Conservation (phyloP, 495 filamentous ascomycete genomes). For the Penicillium goetzii region DNA sequence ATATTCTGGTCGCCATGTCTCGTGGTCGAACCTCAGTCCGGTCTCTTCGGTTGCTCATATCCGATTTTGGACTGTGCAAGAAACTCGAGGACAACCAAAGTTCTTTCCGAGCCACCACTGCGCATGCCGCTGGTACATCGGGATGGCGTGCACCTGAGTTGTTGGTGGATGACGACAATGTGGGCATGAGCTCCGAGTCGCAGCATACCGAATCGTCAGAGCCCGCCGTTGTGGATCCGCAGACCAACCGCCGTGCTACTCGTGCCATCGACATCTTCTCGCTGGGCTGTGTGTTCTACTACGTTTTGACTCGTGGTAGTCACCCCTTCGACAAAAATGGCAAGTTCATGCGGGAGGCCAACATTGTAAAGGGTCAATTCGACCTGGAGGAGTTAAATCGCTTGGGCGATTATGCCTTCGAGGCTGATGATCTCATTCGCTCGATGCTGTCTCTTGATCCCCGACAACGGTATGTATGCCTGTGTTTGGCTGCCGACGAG, state of each 20-base stretch:
- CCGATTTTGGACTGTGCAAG: slow-evolving; percentile 97
- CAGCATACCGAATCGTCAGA: slow-evolving; percentile 59
- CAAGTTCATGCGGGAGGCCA: slow-evolving; percentile 92
- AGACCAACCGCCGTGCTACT: slow-evolving; percentile 80
- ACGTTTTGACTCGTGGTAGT: slow-evolving; percentile 85
- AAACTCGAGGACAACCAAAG: slow-evolving; percentile 95
- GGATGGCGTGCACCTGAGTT: slow-evolving; percentile 97
- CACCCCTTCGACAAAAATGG: slow-evolving; percentile 95
- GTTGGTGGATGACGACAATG: slow-evolving; percentile 73
- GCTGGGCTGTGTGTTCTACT: slow-evolving; percentile 93
- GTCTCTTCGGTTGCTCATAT: slow-evolving; percentile 78
- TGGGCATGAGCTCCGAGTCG: slow-evolving; percentile 37
- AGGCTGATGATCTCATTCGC: slow-evolving; percentile 81
- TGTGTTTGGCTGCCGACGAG: background rate
- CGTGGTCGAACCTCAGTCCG: slow-evolving; percentile 40
- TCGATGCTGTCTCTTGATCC: slow-evolving; percentile 81
- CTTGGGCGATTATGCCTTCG: slow-evolving; percentile 79
- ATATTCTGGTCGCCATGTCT: slow-evolving; percentile 77
- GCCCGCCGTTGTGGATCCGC: slow-evolving; percentile 61
- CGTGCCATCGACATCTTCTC: slow-evolving; percentile 97
- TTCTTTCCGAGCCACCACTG: slow-evolving; percentile 91
- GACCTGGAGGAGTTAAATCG: slow-evolving; percentile 70
- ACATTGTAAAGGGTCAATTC: slow-evolving; percentile 86
- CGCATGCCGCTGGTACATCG: slow-evolving; percentile 88
- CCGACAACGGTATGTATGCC: slow-evolving; percentile 54